These are phyloP conservation scores for Trichosporon sp. DNA, from an alignment of 1,284 basidiomycete genomes.

Conservation along the genomic window DNA sequence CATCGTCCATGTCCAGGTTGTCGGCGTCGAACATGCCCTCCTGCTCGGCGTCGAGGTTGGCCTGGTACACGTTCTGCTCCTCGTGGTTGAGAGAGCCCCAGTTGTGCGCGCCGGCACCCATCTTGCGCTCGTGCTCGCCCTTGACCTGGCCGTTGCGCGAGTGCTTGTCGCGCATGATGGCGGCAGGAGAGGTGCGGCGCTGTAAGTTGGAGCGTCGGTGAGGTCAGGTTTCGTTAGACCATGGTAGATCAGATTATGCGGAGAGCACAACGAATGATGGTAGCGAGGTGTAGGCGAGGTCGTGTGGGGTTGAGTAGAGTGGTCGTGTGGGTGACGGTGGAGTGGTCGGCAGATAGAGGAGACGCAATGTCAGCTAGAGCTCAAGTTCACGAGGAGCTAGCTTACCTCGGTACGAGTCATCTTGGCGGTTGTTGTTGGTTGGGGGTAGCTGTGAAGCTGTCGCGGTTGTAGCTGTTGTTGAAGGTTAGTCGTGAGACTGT, in stretches of 20 bases:
- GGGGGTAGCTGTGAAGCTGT: neutral
- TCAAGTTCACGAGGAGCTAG: neutral
- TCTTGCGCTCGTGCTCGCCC: slow-evolving; percentile 59
- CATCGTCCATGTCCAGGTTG: slow-evolving; percentile 39
- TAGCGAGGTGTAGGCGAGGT: neutral
- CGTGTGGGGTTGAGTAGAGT: neutral
- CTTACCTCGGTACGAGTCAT: slow-evolving; percentile 26
- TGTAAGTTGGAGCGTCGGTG: too few species aligned
- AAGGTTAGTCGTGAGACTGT: slow-evolving; percentile 1
- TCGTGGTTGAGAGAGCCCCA: slow-evolving; percentile 71
- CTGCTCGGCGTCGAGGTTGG: slow-evolving; percentile 42
- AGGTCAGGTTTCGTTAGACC: too few species aligned
- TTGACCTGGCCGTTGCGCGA: slow-evolving; percentile 69
- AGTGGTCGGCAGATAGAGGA: neutral
- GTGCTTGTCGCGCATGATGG: slow-evolving; percentile 64
- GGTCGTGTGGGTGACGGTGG: neutral
- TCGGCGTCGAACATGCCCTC: slow-evolving; percentile 49
- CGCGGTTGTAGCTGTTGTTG: slow-evolving; percentile 5
- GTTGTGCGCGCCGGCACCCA: slow-evolving; percentile 71
- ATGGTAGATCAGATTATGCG: too few species aligned
- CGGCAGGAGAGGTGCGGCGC: slow-evolving; percentile 62
- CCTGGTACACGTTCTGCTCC: slow-evolving; percentile 51
- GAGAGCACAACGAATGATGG: too few species aligned
- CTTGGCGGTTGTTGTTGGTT: slow-evolving; percentile 14
- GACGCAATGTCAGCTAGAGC: neutral